Evolutionary conservation across 2,329 filamentous ascomycete species (phyloP).

Genomic region (Diaporthe ilicicola): DNA sequence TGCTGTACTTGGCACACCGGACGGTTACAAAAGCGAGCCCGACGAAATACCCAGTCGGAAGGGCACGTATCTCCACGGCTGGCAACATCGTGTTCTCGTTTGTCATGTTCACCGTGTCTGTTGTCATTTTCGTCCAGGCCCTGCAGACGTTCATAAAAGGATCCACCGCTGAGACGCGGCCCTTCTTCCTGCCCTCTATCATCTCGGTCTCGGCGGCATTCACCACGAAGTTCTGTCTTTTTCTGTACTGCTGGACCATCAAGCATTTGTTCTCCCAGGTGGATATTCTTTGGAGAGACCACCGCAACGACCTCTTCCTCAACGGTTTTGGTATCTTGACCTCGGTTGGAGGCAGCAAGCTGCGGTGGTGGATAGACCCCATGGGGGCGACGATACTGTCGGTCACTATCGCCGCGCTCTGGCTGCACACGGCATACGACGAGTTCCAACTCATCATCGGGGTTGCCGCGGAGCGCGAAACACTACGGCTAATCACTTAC

Average conservation of each 20-base stretch:
- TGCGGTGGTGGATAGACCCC: conserved; percentile 94
- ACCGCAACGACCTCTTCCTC: conserved; percentile 94
- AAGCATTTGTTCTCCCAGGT: conserved; percentile 92
- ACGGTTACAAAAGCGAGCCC: conserved; percentile 89
- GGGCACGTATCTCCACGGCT: conserved; percentile 91
- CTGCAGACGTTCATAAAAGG: conserved; percentile 71
- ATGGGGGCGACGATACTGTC: conserved; percentile 90
- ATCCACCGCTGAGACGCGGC: conserved; percentile 60
- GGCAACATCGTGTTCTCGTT: conserved; percentile 98
- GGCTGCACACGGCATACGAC: conserved; percentile 83
- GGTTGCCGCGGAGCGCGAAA: conserved; percentile 83
- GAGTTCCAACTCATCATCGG: conserved; percentile 94
- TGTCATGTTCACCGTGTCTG: conserved; percentile 90
- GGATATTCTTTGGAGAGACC: conserved; percentile 93
- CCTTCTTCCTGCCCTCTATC: conserved; percentile 83
- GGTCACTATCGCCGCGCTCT: conserved; percentile 78
- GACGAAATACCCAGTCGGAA: conserved; percentile 86
- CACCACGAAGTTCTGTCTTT: conserved; percentile 80
- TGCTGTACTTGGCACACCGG: conserved; percentile 84
- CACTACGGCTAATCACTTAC: conserved; percentile 94
- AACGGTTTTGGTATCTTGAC: conserved; percentile 93
- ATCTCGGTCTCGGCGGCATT: conserved; percentile 88
- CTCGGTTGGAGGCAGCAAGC: conserved; percentile 85
- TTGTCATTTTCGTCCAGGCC: conserved; percentile 91
- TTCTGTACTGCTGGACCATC: conserved; percentile 91